Base-by-base conservation (phyloP, 257 asterid genomes). In the Scutellaria minor region DNA sequence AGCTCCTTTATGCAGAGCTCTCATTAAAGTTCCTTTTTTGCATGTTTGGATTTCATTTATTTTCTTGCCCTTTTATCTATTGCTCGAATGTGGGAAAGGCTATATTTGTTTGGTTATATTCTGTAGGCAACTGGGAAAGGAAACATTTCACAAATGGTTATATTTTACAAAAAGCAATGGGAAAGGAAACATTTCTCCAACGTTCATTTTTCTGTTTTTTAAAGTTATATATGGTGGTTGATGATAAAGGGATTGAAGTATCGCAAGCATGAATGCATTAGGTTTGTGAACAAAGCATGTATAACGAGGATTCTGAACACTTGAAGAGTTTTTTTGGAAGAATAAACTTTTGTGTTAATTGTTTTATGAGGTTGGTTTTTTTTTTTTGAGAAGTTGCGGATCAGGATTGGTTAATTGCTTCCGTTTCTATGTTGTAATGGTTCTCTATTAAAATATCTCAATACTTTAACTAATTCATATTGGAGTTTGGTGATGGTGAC, bases 31-130 rank as follows among this genome's bases (percentile, higher is more conserved):
- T 48, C 12, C 20, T 37, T 56, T 18, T 31, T 61, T 47, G 70
- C 64, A 64, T 18, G 64, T 20, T 12, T 41, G 62, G 5, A 46
- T 53, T 66, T 15, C 56, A 41, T 18, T 48, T 5, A 37, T 37
- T 35, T 10, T 18, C 22, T 5, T 42, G 55, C 4, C 13, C 2
- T 63, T 72, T 65, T 7, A 37, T 51, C 7, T 15, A 57, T 51
- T n/a, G 37, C 61, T 65, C 58, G 14, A 67, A 67, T 47, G 68
- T 48, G 66, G 66, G 37, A 63, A 74, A 31, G 11, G 53, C 14
- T 41, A 51, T 13, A 9, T 60, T 31, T 8, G 58, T 13, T 14
- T 8, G 6, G 62, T 62, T 12, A 13, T 20, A 46, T 20, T 6
- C 14, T 53, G 3, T 8, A 6, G 22, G 56, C 27, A 47, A 46